Base-by-base conservation (phyloP, 352 stramenopile genomes). In the Globisporangium cederbergense region DNA sequence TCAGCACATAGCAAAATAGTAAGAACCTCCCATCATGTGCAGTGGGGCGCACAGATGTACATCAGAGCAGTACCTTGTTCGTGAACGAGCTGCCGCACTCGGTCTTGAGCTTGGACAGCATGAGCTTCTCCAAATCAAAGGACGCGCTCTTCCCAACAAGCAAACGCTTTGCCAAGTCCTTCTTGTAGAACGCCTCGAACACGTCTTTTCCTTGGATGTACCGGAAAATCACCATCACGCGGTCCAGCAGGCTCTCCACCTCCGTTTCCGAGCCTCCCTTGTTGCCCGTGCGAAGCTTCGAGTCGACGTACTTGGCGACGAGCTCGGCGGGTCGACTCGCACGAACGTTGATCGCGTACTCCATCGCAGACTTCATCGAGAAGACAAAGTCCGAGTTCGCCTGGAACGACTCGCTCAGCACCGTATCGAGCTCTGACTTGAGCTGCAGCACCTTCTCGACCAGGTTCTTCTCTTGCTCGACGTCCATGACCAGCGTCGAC, bases 161-260 rank as follows among this genome's bases (percentile, higher is more conserved):
- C 51, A 99, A 75, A 4, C 98, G 90, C 74, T 99, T 99, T 0
- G 97, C 91, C 43, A 99, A 75, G 69, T 99, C 95, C 56, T 97
- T 96, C 70, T 99, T 99, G 79, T 99, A 99, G 68, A 99, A 99
- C 14, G 94, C 97, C 67, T 99, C 96, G 72, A 99, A 99, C 30
- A 99, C 93, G 75, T 99, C 97, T 68, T 99, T 99, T 60, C 91
- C 95, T 66, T 98, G 91, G 46, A 98, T 83, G 75, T 98, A 98
- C 11, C 87, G 82, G 67, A 99, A 99, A 52, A 99, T 89, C 11
- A 97, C 77, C 76, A 99, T 98, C 43, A 98, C 88, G 40, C 93
- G 84, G 46, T 97, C 91, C 51, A 98, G 66, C 11, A 96, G 68
- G 32, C 59, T 76, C 65, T 98, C 93, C 3, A 97, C 80, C 62